These are phyloP conservation scores for Candida alai DNA, from an alignment of 805 yeast genomes.

Conservation along the genomic window DNA sequence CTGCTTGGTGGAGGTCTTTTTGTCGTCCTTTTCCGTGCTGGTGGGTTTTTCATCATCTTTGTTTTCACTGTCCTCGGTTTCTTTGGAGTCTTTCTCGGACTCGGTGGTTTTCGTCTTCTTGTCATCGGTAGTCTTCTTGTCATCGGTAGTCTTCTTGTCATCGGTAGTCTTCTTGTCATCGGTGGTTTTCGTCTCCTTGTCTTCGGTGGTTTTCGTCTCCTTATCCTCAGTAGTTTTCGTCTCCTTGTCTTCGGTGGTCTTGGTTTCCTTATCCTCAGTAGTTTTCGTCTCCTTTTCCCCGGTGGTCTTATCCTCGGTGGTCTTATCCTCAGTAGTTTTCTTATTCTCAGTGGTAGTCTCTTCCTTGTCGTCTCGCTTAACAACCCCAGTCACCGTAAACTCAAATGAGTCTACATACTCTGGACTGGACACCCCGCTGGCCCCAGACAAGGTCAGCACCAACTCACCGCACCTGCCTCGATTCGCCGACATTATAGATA, in stretches of 20 bases:
- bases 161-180: constrained; percentile 5
- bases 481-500: too few relatives aligned
- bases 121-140: constrained; percentile 1
- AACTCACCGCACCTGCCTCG: too few relatives aligned
- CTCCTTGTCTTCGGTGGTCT: constrained; percentile 1
- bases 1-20: constrained; percentile 1
- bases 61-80: constrained; percentile 1
- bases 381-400: too few relatives aligned
- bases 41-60: not conserved
- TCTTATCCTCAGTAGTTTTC: constrained; percentile 2
- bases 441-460: too few relatives aligned
- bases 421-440: too few relatives aligned
- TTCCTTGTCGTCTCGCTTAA: not conserved
- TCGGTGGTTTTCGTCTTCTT: not conserved
- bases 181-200: constrained; percentile 4
- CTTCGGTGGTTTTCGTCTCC: not conserved
- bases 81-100: not conserved
- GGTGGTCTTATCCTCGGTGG: constrained; percentile 1
- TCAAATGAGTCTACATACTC: too few relatives aligned
- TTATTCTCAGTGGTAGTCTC: too few relatives aligned
- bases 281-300: not conserved
- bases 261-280: not conserved
- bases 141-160: not conserved
- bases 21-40: constrained; percentile 5
- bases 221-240: not conserved